Conservation (phyloP, 2,329 filamentous ascomycete genomes). For the Xylaria polymorpha region DNA sequence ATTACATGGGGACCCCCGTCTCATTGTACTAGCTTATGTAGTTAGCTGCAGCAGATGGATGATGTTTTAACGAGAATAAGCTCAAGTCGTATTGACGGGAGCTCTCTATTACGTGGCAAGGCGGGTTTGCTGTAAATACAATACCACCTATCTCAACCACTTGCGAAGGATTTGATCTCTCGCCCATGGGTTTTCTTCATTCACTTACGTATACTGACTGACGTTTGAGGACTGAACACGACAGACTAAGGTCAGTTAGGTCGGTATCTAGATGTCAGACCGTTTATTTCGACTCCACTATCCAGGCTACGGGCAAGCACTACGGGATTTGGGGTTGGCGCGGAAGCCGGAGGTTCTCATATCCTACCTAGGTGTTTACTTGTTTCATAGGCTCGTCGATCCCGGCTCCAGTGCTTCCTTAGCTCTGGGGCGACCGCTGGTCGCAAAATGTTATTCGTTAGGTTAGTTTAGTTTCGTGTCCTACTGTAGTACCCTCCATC, state of each 20-base stretch:
- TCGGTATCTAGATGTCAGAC: background rate
- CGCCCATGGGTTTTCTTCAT: background rate
- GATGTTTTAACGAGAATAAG: background rate
- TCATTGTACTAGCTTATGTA: background rate
- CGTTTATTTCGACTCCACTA: constrained; percentile 10
- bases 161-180: background rate
- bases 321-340: no score
- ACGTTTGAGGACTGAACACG: background rate
- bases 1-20: background rate
- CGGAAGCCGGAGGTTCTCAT: constrained; percentile 2
- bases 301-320: background rate
- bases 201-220: background rate
- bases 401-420: constrained; percentile 12
- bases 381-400: constrained; percentile 19
- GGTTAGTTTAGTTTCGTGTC: background rate
- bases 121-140: no score
- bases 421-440: constrained; percentile 1
- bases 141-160: background rate
- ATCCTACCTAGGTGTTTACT: background rate
- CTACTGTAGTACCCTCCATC: background rate
- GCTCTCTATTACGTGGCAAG: no score
- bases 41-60: background rate
- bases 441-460: constrained; percentile 12
- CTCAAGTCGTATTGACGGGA: background rate
- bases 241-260: no score